These are phyloP conservation scores for Gynochthodes officinalis DNA, from an alignment of 257 asterid species.

Conservation along the genomic window DNA sequence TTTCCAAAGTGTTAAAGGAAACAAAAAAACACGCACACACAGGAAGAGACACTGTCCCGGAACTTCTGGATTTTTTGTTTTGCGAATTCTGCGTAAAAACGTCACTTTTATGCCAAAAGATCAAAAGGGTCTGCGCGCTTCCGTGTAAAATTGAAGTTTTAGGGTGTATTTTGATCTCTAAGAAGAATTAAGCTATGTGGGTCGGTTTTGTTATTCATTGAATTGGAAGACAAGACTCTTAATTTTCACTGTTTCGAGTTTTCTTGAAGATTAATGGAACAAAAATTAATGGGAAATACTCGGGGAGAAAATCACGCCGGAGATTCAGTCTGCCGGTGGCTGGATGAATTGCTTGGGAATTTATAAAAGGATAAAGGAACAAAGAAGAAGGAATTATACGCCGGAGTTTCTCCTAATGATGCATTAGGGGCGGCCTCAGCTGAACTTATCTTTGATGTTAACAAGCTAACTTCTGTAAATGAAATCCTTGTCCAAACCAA, in stretches of 20 bases:
- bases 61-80: conserved; percentile 19
- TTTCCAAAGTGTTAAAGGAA: conserved; percentile 16
- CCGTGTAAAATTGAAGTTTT: no score
- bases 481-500: no score
- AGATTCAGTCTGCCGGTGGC: conserved; percentile 35
- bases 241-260: conserved; percentile 15
- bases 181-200: conserved; percentile 11
- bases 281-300: conserved; percentile 27
- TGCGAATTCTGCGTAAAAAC: conserved; percentile 12
- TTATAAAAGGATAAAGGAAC: neutral
- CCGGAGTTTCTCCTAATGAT: no score
- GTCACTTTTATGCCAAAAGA: conserved; percentile 10
- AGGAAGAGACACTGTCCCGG: conserved; percentile 7
- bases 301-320: conserved; percentile 35
- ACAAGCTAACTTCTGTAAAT: no score
- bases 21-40: neutral
- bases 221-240: conserved; percentile 25
- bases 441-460: no score
- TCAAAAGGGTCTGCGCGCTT: neutral
- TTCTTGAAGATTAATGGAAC: conserved; percentile 16
- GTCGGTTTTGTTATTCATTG: conserved; percentile 23
- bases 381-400: conserved; percentile 1
- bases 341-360: conserved; percentile 12
- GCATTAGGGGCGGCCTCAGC: no score
- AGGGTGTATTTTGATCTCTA: neutral